These are phyloP conservation scores for Kwoniella europaea DNA, from an alignment of 768 basidiomycete species.

Conservation along the genomic window DNA sequence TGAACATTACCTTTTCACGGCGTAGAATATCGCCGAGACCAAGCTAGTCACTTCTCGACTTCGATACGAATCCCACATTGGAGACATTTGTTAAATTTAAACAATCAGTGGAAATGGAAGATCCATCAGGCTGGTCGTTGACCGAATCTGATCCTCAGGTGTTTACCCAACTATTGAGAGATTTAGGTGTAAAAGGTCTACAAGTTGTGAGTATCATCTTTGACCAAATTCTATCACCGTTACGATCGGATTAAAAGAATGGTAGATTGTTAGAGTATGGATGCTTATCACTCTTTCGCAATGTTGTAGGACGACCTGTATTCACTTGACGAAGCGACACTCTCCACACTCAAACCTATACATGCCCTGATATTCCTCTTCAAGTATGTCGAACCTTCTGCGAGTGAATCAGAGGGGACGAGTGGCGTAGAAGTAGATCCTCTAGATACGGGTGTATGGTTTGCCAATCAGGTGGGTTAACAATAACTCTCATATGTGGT, in stretches of 20 bases:
- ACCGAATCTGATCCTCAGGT: conserved; percentile 58
- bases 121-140: conserved; percentile 55
- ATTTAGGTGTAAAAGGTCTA: conserved; percentile 55
- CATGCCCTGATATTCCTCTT: conserved; percentile 94
- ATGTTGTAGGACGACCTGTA: conserved; percentile 53
- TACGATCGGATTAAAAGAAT: no score
- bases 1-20: no score
- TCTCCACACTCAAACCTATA: conserved; percentile 76
- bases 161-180: conserved; percentile 52
- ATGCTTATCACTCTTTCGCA: not conserved
- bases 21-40: no score
- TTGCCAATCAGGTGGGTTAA: conserved; percentile 72
- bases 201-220: conserved; percentile 49
- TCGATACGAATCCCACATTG: no score
- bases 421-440: conserved; percentile 58
- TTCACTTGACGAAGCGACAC: conserved; percentile 59
- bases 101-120: conserved; percentile 33
- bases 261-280: not conserved
- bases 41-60: no score
- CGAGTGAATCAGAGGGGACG: conserved; percentile 38
- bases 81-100: not conserved
- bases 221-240: not conserved
- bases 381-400: conserved; percentile 79
- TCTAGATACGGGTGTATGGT: conserved; percentile 69
- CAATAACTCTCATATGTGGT: no score